Conservation (phyloP, 2,329 filamentous ascomycete species). For the Colletotrichum sp. region DNA sequence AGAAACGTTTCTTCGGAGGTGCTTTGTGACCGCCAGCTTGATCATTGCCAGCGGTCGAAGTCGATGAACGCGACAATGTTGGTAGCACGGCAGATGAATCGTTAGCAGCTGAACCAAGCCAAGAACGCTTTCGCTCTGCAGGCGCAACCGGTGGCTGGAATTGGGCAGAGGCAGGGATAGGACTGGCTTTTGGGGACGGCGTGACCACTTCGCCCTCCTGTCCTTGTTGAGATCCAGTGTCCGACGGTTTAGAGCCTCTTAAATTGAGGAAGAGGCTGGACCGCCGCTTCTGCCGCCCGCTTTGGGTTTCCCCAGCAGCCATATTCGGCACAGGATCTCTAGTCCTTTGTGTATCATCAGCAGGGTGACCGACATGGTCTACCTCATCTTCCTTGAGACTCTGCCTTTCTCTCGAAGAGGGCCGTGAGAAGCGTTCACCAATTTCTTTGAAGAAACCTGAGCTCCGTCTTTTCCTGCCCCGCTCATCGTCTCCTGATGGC, state of each 20-base stretch:
- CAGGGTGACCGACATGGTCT: neutral
- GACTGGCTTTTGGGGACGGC: constrained; percentile 21
- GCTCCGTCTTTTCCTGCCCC: constrained; percentile 39
- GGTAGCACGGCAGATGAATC: neutral
- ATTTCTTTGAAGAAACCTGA: constrained; percentile 58
- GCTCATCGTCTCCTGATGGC: constrained; percentile 39
- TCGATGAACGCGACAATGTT: constrained; percentile 28
- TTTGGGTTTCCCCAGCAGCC: constrained; percentile 40
- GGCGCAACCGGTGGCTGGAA: constrained; percentile 21
- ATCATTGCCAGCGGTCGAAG: constrained; percentile 27
- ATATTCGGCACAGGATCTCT: constrained; percentile 48
- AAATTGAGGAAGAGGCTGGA: constrained; percentile 43
- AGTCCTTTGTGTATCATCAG: constrained; percentile 31
- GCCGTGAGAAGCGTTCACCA: constrained; percentile 45
- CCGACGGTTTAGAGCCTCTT: constrained; percentile 22
- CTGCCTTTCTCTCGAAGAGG: constrained; percentile 35
- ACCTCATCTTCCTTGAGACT: constrained; percentile 26
- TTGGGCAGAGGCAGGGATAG: constrained; percentile 19
- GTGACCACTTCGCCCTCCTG: constrained; percentile 1
- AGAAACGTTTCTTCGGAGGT: constrained; percentile 50
- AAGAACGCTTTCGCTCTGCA: constrained; percentile 43
- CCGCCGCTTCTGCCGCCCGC: constrained; percentile 38
- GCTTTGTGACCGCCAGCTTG: neutral
- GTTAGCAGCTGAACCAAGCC: constrained; percentile 35
- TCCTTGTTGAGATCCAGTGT: constrained; percentile 30